phyloP scores from a whole-genome alignment of 2,329 filamentous ascomycete genomes.

The Fusarium chuoi region DNA sequence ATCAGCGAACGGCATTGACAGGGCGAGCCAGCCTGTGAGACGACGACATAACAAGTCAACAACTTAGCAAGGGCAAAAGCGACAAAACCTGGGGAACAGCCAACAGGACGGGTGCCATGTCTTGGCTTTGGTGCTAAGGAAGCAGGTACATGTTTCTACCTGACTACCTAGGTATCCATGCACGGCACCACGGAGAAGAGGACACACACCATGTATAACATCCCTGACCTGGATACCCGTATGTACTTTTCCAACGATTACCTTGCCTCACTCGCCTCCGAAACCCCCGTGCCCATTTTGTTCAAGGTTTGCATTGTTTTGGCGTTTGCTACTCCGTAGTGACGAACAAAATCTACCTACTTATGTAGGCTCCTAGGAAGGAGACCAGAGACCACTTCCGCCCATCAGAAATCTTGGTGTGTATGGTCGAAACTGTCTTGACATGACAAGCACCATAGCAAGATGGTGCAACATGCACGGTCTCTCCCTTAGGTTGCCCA shows the following conservation, averaged over 20 bases:
- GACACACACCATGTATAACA: not conserved
- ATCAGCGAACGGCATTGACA: slow-evolving; percentile 28
- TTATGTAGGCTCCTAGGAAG: not conserved
- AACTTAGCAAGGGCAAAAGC: slow-evolving; percentile 15
- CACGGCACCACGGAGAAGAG: not conserved
- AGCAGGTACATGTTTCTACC: slow-evolving; percentile 34
- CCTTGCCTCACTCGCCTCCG: slow-evolving; percentile 16
- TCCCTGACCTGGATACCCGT: slow-evolving; percentile 15
- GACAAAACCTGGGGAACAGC: slow-evolving; percentile 44
- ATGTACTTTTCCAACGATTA: slow-evolving; percentile 9
- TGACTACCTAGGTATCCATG: slow-evolving; percentile 15
- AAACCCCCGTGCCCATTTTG: slow-evolving; percentile 17
- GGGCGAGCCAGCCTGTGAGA: slow-evolving; percentile 37
- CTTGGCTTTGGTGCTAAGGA: slow-evolving; percentile 38
- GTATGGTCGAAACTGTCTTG: slow-evolving; percentile 11
- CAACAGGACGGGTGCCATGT: slow-evolving; percentile 38
- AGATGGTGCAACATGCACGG: slow-evolving; percentile 22
- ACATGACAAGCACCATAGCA: not conserved
- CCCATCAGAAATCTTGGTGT: slow-evolving; percentile 11
- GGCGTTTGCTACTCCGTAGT: not conserved
- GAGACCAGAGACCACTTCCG: not conserved
- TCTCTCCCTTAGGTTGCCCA: slow-evolving; percentile 17
- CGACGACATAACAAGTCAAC: slow-evolving; percentile 10
- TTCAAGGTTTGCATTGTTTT: slow-evolving; percentile 11
- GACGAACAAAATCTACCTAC: not conserved